These are phyloP conservation scores for Tylopilus sp. DNA, from an alignment of 768 basidiomycete genomes.

Conservation along the genomic window DNA sequence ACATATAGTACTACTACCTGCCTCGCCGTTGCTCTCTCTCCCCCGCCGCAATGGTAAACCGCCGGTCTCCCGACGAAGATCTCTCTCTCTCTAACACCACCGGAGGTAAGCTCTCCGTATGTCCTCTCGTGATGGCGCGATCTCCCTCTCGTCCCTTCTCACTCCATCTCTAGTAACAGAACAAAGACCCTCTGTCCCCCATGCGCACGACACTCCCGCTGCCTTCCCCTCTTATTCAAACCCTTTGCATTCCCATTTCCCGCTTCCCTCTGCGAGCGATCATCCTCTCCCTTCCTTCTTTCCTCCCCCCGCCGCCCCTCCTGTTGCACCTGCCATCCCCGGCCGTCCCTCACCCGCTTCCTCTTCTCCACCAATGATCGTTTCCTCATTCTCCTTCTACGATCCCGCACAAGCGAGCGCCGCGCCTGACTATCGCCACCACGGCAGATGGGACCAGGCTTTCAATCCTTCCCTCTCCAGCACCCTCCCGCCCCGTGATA, in stretches of 20 bases:
- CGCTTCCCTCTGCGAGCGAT: background rate
- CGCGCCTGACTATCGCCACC: slow-evolving; percentile 41
- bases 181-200: slow-evolving; percentile 1
- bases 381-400: slow-evolving; percentile 51
- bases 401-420: slow-evolving; percentile 40
- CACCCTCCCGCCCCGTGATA: background rate
- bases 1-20: too few species aligned
- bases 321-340: background rate
- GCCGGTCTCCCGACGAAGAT: slow-evolving; percentile 20
- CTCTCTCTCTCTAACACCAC: slow-evolving; percentile 4
- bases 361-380: slow-evolving; percentile 42
- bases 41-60: slow-evolving; percentile 23
- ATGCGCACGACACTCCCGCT: background rate
- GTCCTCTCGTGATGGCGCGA: slow-evolving; percentile 15
- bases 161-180: slow-evolving; percentile 7
- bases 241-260: slow-evolving; percentile 1
- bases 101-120: slow-evolving; percentile 28
- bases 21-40: background rate
- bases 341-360: slow-evolving; percentile 2
- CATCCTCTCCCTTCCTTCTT: background rate
- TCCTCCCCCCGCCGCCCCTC: background rate
- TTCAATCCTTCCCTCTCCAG: slow-evolving; percentile 15
- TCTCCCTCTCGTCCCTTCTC: slow-evolving; percentile 5
- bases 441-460: slow-evolving; percentile 28
- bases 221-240: background rate